phyloP scores from a whole-genome alignment of 352 stramenopile species.

The Globisporangium cystogenes region DNA sequence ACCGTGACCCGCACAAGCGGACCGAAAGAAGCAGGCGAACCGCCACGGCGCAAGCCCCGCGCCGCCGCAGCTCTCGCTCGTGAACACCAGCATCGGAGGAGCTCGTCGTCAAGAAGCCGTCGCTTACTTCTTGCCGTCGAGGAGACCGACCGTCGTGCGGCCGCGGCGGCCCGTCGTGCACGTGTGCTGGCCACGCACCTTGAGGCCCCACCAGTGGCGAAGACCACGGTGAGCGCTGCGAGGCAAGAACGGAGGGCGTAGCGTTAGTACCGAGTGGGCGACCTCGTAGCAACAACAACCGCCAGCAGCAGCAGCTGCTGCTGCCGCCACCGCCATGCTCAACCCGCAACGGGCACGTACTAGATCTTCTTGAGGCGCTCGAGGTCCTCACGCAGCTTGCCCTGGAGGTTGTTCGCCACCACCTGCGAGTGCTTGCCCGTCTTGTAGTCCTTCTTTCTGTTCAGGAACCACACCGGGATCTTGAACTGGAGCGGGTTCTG shows the following conservation, averaged over 20 bases:
- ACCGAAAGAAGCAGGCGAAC: slow-evolving; percentile 13
- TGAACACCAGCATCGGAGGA: slow-evolving; percentile 27
- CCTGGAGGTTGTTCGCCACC: slow-evolving; percentile 97
- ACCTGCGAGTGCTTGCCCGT: slow-evolving; percentile 99
- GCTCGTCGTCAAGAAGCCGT: slow-evolving; percentile 12
- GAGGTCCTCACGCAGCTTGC: slow-evolving; percentile 98
- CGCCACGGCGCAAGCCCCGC: slow-evolving; percentile 11
- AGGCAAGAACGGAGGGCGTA: slow-evolving; percentile 9
- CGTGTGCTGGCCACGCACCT: slow-evolving; percentile 99
- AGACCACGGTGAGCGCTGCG: slow-evolving; percentile 96
- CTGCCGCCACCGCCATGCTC: no score
- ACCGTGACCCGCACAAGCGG: slow-evolving; percentile 10
- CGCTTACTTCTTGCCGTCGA: slow-evolving; percentile 75
- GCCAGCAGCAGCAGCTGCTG: not conserved
- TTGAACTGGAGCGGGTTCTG: slow-evolving; percentile 99
- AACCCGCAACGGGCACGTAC: slow-evolving; percentile 14
- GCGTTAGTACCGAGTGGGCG: not conserved
- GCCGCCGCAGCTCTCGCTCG: slow-evolving; percentile 39
- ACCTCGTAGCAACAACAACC: not conserved
- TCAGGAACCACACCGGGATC: slow-evolving; percentile 99
- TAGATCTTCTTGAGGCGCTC: slow-evolving; percentile 99
- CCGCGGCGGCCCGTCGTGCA: slow-evolving; percentile 98
- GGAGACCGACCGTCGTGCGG: slow-evolving; percentile 74
- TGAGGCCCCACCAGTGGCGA: slow-evolving; percentile 99
- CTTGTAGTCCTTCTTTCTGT: slow-evolving; percentile 99